A percentile compares a stretch with the other conserved stretches of the same genome.
Evolutionary conservation across 176 grass and related monocot species (phyloP).

Genomic region (Aegilops umbellulata): DNA sequence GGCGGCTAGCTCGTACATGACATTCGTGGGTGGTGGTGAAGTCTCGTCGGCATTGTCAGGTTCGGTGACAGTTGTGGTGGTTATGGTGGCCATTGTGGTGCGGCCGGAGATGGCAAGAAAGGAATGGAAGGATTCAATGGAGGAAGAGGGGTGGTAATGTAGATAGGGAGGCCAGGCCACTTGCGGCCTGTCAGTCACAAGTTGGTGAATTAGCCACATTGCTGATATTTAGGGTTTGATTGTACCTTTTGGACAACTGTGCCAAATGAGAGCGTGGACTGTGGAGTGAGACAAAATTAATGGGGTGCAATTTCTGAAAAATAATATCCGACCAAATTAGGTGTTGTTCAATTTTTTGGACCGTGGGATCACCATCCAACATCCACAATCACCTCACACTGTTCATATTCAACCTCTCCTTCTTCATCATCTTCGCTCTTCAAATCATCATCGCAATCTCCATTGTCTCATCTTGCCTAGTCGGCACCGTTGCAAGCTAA

Average conservation of each 20-base stretch:
- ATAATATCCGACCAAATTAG: no score
- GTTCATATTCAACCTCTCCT: no score
- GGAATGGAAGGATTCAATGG: not conserved
- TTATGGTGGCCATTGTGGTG: constrained; percentile 40
- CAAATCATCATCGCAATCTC: no score
- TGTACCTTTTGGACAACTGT: not conserved
- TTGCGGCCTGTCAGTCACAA: constrained; percentile 4
- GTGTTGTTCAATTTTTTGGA: no score
- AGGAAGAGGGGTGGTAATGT: constrained; percentile 28
- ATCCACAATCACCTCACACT: no score
- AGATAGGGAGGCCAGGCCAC: not conserved
- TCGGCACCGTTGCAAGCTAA: no score
- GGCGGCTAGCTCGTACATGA: constrained; percentile 64
- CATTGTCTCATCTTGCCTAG: no score
- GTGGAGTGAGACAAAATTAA: not conserved
- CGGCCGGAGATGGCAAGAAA: constrained; percentile 14
- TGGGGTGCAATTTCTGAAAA: not conserved
- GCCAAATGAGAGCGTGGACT: not conserved
- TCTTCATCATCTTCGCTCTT: no score
- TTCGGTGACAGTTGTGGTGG: constrained; percentile 33
- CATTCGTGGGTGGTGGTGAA: constrained; percentile 16
- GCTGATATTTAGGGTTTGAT: constrained; percentile 17
- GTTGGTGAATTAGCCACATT: constrained; percentile 2
- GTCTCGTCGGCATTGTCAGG: constrained; percentile 25
- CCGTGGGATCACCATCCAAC: no score